phyloP scores from a whole-genome alignment of 208 protist species.

The Porcisia deanei region DNA sequence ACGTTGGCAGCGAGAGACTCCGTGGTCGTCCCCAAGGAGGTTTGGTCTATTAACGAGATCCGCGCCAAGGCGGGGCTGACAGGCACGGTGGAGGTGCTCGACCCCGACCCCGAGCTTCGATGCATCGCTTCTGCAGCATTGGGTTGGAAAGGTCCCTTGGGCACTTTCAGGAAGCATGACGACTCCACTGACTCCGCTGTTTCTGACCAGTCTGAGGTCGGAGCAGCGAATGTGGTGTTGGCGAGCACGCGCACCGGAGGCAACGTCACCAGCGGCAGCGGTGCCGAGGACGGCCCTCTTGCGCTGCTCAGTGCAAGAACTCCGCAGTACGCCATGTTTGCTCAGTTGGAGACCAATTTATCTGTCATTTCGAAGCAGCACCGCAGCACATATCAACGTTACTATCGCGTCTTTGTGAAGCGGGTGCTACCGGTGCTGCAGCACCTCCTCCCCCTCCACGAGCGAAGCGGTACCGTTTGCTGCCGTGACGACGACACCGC shows the following conservation, averaged over 20 bases:
- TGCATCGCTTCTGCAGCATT: background rate
- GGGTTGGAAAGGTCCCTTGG: background rate
- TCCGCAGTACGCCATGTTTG: constrained; percentile 47
- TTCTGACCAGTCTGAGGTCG: background rate
- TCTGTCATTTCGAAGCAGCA: constrained; percentile 62
- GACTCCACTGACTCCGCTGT: background rate
- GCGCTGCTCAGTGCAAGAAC: constrained; percentile 14
- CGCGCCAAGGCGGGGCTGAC: constrained; percentile 29
- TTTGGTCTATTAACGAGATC: constrained; percentile 28
- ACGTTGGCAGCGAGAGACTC: constrained; percentile 14
- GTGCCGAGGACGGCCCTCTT: background rate
- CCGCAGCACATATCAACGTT: constrained; percentile 37
- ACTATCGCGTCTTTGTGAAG: constrained; percentile 63
- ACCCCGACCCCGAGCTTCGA: constrained; percentile 25
- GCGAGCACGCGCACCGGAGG: background rate
- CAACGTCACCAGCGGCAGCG: background rate
- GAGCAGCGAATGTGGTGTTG: background rate
- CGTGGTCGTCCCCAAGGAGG: constrained; percentile 36
- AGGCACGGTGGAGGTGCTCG: constrained; percentile 39
- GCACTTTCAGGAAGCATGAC: background rate
- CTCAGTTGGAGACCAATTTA: constrained; percentile 61
- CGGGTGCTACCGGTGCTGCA: constrained; percentile 44
- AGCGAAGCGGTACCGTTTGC: background rate
- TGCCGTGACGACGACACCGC: background rate
- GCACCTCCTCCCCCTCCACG: background rate